These are phyloP conservation scores for Talaromyces atroroseus DNA, from an alignment of 2,329 filamentous ascomycete species.

Conservation along the genomic window DNA sequence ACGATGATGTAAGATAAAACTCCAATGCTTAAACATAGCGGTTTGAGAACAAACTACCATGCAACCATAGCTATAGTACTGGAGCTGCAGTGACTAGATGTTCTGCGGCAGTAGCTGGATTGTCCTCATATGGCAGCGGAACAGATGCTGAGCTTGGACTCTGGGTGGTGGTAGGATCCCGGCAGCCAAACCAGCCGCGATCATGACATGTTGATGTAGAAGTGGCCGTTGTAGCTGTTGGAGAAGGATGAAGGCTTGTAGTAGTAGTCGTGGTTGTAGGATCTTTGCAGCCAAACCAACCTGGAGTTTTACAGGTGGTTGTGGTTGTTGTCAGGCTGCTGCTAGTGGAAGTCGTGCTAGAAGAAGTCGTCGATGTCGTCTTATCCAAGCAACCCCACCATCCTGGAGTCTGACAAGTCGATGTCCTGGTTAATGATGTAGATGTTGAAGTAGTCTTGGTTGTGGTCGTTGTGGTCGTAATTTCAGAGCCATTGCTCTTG, in stretches of 20 bases:
- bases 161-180: slow-evolving; percentile 27
- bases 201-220: slow-evolving; percentile 31
- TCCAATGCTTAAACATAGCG: slow-evolving; percentile 1
- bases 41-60: not conserved
- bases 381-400: slow-evolving; percentile 70
- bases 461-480: slow-evolving; percentile 65
- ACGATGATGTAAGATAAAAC: not conserved
- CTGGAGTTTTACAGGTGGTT: slow-evolving; percentile 35
- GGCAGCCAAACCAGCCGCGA: slow-evolving; percentile 37
- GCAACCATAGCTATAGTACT: not conserved
- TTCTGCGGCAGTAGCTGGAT: not conserved
- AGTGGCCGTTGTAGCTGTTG: slow-evolving; percentile 19
- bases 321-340: slow-evolving; percentile 26
- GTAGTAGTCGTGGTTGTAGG: slow-evolving; percentile 26
- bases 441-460: slow-evolving; percentile 53
- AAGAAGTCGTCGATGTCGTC: slow-evolving; percentile 24
- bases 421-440: slow-evolving; percentile 64
- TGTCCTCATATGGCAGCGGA: not conserved
- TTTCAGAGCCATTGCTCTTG: slow-evolving; percentile 81
- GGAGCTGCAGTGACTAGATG: slow-evolving; percentile 3
- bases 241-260: slow-evolving; percentile 22
- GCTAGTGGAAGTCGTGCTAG: slow-evolving; percentile 29
- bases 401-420: slow-evolving; percentile 83
- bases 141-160: slow-evolving; percentile 1
- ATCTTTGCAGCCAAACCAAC: slow-evolving; percentile 41